Evolutionary conservation across 768 basidiomycete species (phyloP).

Genomic region (Clitopilus passeckerianus): DNA sequence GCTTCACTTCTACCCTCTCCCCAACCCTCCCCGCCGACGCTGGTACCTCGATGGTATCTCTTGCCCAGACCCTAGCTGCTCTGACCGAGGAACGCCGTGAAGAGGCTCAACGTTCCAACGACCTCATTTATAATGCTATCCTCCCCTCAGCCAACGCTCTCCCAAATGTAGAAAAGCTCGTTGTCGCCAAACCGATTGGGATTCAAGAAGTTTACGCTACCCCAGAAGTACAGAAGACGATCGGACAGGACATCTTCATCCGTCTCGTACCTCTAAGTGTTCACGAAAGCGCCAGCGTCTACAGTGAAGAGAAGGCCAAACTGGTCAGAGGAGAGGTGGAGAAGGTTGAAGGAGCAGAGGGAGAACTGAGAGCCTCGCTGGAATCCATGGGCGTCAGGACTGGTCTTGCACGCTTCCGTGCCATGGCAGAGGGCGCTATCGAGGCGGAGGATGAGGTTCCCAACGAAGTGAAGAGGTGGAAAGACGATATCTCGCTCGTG

Average conservation of each 20-base stretch:
- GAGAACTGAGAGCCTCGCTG: constrained; percentile 70
- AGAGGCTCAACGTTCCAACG: constrained; percentile 86
- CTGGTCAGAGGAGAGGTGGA: constrained; percentile 84
- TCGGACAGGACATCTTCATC: constrained; percentile 88
- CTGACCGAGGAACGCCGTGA: constrained; percentile 70
- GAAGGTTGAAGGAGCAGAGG: constrained; percentile 78
- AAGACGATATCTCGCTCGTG: constrained; percentile 64
- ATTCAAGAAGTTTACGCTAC: constrained; percentile 94
- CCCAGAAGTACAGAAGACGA: constrained; percentile 90
- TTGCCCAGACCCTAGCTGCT: constrained; percentile 77
- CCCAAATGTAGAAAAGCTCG: constrained; percentile 75
- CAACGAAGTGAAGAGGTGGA: constrained; percentile 65
- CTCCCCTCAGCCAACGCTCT: constrained; percentile 76
- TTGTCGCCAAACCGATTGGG: constrained; percentile 77
- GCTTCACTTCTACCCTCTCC: constrained; percentile 67
- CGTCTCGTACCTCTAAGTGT: constrained; percentile 88
- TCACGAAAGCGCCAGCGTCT: constrained; percentile 93
- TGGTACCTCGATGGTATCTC: constrained; percentile 70
- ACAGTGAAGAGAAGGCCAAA: constrained; percentile 99
- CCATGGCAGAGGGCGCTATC: constrained; percentile 63
- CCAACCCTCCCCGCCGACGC: constrained; percentile 88
- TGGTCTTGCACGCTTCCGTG: constrained; percentile 61
- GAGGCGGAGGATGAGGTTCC: constrained; percentile 65
- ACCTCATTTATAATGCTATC: constrained; percentile 94
- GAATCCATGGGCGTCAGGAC: constrained; percentile 80